Conservation (phyloP, 2,329 filamentous ascomycete genomes). For the Ophiostoma populinum region DNA sequence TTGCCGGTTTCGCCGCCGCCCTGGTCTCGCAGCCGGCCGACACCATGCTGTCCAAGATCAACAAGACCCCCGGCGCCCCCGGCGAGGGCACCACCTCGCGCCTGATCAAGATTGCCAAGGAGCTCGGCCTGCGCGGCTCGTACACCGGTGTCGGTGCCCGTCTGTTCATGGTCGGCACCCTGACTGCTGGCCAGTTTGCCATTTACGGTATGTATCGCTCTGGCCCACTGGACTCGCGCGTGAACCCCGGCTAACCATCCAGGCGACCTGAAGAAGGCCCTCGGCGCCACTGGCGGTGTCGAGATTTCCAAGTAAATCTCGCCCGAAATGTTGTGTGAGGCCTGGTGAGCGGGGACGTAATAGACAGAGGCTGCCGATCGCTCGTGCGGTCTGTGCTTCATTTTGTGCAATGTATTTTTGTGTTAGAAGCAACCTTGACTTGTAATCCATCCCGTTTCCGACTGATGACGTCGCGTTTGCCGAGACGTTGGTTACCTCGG, state of each 20-base stretch:
- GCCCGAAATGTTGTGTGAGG: background rate
- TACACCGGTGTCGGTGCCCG: constrained; percentile 60
- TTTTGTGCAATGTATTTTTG: constrained; percentile 1
- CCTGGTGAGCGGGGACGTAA: constrained; percentile 1
- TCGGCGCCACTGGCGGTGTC: constrained; percentile 59
- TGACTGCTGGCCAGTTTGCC: constrained; percentile 61
- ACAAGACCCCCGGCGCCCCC: constrained; percentile 68
- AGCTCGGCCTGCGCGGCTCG: constrained; percentile 56
- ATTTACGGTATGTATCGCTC: constrained; percentile 46
- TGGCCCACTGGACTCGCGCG: too few relatives aligned
- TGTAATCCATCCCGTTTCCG: too few relatives aligned
- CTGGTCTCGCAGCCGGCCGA: constrained; percentile 69
- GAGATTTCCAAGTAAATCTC: constrained; percentile 39
- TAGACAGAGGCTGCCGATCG: background rate
- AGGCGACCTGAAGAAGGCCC: constrained; percentile 43
- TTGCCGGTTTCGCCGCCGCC: constrained; percentile 61
- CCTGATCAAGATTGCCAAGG: constrained; percentile 64
- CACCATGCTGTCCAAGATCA: constrained; percentile 79
- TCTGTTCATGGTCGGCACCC: constrained; percentile 37
- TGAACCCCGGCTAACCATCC: background rate
- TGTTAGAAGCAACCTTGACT: background rate
- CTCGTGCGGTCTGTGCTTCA: background rate
- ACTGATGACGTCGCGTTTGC: too few relatives aligned
- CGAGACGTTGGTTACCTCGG: too few relatives aligned
- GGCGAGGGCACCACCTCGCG: constrained; percentile 61